A percentile compares a stretch with the other conserved stretches of the same genome.
These are phyloP conservation scores for Coniochaeta hoffmannii DNA, from an alignment of 2,329 filamentous ascomycete genomes.

Conservation along the genomic window DNA sequence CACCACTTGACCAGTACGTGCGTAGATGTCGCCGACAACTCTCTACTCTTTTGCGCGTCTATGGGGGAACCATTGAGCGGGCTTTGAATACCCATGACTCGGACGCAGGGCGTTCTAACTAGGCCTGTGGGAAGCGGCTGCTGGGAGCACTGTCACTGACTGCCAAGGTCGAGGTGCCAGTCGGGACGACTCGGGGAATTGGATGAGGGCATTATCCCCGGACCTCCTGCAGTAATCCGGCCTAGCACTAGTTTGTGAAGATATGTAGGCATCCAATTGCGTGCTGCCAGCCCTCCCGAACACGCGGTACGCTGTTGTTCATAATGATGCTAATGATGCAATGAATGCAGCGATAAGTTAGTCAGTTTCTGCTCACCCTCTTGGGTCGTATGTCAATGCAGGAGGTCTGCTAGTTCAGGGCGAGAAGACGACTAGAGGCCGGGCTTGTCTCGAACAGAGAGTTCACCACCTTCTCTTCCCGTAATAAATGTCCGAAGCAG, in stretches of 20 bases:
- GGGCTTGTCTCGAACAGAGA: background rate
- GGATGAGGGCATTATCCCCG: too few relatives aligned
- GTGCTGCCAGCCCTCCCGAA: background rate
- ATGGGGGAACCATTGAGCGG: background rate
- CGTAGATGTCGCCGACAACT: too few relatives aligned
- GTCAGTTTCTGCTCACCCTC: background rate
- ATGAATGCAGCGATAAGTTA: background rate
- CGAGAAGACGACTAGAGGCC: background rate
- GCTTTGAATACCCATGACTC: too few relatives aligned
- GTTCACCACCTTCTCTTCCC: background rate
- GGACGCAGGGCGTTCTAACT: too few relatives aligned
- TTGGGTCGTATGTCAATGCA: background rate
- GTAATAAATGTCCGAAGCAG: background rate
- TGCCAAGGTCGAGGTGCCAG: too few relatives aligned
- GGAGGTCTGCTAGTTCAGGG: background rate
- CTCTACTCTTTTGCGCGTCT: too few relatives aligned
- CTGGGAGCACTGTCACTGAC: too few relatives aligned
- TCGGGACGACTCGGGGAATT: background rate
- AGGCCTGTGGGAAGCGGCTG: too few relatives aligned
- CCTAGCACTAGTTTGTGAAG: too few relatives aligned
- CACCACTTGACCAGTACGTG: too few relatives aligned
- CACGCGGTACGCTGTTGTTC: background rate
- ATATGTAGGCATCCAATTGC: too few relatives aligned
- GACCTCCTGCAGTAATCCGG: too few relatives aligned
- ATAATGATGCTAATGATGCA: background rate